phyloP scores from a whole-genome alignment of 768 basidiomycete species.

The Pisolithus albus region DNA sequence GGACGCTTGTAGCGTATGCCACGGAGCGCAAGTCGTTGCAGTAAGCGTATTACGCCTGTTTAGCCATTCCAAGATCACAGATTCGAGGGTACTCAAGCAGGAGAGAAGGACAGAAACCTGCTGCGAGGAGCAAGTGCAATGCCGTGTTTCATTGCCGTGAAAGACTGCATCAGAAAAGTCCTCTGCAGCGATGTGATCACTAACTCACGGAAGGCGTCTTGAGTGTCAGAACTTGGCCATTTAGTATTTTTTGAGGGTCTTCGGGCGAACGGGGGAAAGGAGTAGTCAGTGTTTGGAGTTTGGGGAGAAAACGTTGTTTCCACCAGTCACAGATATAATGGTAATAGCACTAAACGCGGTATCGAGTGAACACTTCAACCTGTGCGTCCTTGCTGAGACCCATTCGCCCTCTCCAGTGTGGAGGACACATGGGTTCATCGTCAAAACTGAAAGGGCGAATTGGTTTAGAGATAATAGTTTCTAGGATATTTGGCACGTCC shows the following conservation, averaged over 20 bases:
- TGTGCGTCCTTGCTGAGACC: slow-evolving; percentile 58
- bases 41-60: slow-evolving; percentile 9
- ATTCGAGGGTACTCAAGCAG: neutral
- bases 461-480: slow-evolving; percentile 32
- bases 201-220: no score
- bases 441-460: slow-evolving; percentile 20
- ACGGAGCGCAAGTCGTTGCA: slow-evolving; percentile 13
- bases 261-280: no score
- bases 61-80: neutral
- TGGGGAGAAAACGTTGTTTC: slow-evolving; percentile 1
- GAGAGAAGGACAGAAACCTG: neutral
- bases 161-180: no score
- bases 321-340: neutral
- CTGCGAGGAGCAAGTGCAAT: neutral
- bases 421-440: slow-evolving; percentile 35
- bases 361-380: slow-evolving; percentile 27
- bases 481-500: slow-evolving; percentile 50
- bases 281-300: no score
- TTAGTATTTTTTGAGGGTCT: no score
- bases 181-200: no score
- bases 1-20: slow-evolving; percentile 12
- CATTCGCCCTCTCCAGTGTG: slow-evolving; percentile 69
- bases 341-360: neutral
- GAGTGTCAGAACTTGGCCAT: no score
- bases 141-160: neutral